Evolutionary conservation across 1,284 basidiomycete genomes (phyloP).

Genomic region (Porodaedalea pini): DNA sequence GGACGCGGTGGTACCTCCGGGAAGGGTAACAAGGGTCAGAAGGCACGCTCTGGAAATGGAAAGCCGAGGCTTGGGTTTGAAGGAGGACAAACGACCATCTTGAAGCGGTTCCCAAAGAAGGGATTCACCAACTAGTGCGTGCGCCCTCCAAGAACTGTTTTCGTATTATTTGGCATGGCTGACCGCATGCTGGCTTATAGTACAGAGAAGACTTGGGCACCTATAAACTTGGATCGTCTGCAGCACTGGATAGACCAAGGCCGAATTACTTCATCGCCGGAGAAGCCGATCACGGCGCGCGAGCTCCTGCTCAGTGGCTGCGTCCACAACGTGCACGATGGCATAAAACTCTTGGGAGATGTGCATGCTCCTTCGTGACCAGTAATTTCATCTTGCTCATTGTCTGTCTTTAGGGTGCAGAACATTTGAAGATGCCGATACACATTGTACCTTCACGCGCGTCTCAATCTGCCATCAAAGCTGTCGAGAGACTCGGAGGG

Average conservation of each 20-base stretch:
- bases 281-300: slow-evolving; percentile 84
- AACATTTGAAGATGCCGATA: slow-evolving; percentile 69
- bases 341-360: slow-evolving; percentile 88
- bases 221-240: slow-evolving; percentile 84
- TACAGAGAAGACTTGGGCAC: slow-evolving; percentile 71
- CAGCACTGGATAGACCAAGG: slow-evolving; percentile 91
- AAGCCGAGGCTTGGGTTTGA: slow-evolving; percentile 84
- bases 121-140: slow-evolving; percentile 88
- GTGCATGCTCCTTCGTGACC: slow-evolving; percentile 38
- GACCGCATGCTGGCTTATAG: slow-evolving; percentile 36
- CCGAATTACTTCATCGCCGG: slow-evolving; percentile 73
- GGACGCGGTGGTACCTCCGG: slow-evolving; percentile 90
- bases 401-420: slow-evolving; percentile 48
- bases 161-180: background rate
- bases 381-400: slow-evolving; percentile 11
- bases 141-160: background rate
- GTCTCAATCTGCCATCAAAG: slow-evolving; percentile 81
- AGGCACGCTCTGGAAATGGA: slow-evolving; percentile 89
- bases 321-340: slow-evolving; percentile 84
- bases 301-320: slow-evolving; percentile 85
- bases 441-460: slow-evolving; percentile 84
- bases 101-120: slow-evolving; percentile 88
- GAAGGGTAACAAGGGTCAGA: slow-evolving; percentile 94
- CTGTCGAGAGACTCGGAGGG: slow-evolving; percentile 82
- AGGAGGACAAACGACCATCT: slow-evolving; percentile 94